Evolutionary conservation across 176 grass and related monocot genomes (phyloP), one percentile per base, ranked within the genome.

Genomic region (Secale cereale): DNA sequence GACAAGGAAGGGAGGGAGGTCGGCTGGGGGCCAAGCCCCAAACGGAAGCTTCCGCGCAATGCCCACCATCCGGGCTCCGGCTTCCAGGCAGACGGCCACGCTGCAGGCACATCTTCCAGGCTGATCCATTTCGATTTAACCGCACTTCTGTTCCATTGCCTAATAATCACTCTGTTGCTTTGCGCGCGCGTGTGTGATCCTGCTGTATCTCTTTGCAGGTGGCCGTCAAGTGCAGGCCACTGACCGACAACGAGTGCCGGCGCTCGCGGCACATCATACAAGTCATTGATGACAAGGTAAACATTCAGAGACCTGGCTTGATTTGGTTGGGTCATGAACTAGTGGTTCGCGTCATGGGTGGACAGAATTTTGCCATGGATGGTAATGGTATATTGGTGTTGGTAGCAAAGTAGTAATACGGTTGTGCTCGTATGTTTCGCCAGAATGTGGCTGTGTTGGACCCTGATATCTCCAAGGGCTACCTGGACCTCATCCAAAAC

Each of bases 391-490:
- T 50, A 50, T 17, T 50, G 46, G 14, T 50, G 20, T 54, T 52
- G 52, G 19, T 52, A 52, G 48, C 48, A 19, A 19, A 52, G 48
- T 87, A 50, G 65, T 37, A 50, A 32, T 36, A 41, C 86, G 30
- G 78, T 76, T 74, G 81, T 76, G 72, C 46, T 25, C 23, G 9
- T 57, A 6, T 67, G 66, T 43, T 74, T 78, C 45, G 76, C 25
- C 81, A 99, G 97, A 94, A 85, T 89, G 88, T 99, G 3, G 94
- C 92, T 63, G 93, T 99, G 56, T 75, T 99, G 86, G 97, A 99
- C 81, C 97, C 97, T 84, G 97, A 99, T 90, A 66, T 94, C 31
- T 99, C 97, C 28, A 99, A 99, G 88, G 97, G 95, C 75, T 99
- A 96, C 68, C 91, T 99, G 43, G 94, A 96, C 13, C 88, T 90